Base-by-base conservation (phyloP, 208 protist genomes). In the Endotrypanum monterogeii region DNA sequence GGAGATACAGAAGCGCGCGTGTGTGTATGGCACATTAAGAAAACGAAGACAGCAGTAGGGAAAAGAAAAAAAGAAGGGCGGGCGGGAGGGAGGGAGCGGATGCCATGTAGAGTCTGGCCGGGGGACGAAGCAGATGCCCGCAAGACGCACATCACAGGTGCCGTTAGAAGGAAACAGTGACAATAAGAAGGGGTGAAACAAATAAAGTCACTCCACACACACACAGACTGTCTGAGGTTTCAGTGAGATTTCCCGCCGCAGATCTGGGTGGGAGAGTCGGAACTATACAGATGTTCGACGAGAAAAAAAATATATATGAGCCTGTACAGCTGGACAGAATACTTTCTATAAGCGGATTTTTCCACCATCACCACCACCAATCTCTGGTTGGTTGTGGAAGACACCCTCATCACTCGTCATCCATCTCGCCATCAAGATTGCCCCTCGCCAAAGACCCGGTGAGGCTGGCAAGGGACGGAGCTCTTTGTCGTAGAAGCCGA, bases 401-500 rank as follows among this genome's bases (percentile, higher is more conserved):
- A 3, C 58, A 0, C 23, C 50, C 39, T 51, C 52, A 7, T 58
- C 54, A 8, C 41, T 39, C n/a, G 9, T 63, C 58, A 12, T 54
- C 20, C 18, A 12, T 30, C 37, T 57, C 44, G 28, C 63, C 56
- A 7, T 12, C 8, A 1, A 48, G 44, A 48, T 5, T 48, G 44
- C 14, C 32, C 56, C 12, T 39, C 8, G 56, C 18, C 23, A 16
- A 62, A 25, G 20, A 16, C 32, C 28, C 50, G 44, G 56, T 70
- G 7, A 71, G 35, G n/a, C 52, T 62, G 25, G 82, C 73, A 62
- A 85, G 76, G 5, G 69, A 79, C 0, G 72, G 68, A 0, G 35
- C 58, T 48, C 48, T 69, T 52, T 54, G 25, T 1, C n/a, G 28
- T n/a, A 46, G 52, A 5, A 75, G 44, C 35, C 56, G 62, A 1